phyloP scores from a whole-genome alignment of 306 rosid genomes.

The Glycine latifolia region DNA sequence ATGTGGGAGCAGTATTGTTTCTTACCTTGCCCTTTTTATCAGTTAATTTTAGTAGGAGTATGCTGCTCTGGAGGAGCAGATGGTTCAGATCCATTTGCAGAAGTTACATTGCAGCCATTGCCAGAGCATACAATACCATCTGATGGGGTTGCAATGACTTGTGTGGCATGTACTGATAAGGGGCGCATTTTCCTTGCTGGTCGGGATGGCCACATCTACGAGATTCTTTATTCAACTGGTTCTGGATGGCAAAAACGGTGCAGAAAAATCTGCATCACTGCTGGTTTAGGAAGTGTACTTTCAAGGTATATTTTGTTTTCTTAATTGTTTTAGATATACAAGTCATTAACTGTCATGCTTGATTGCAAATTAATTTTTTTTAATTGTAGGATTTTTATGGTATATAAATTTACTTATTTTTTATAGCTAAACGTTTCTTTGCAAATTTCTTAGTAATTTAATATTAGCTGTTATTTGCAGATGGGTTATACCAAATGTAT shows the following conservation, averaged over 20 bases:
- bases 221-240: constrained; percentile 83
- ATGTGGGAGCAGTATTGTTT: constrained; percentile 35
- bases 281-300: constrained; percentile 92
- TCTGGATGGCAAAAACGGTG: constrained; percentile 97
- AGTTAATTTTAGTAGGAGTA: constrained; percentile 92
- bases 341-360: constrained; percentile 28
- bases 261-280: constrained; percentile 86
- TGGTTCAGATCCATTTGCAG: constrained; percentile 88
- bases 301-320: constrained; percentile 69
- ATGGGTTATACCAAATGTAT: constrained; percentile 96
- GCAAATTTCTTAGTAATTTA: constrained; percentile 37
- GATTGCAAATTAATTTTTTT: constrained; percentile 32
- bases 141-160: constrained; percentile 96
- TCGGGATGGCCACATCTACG: constrained; percentile 96
- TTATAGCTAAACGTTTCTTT: constrained; percentile 36
- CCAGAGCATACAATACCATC: constrained; percentile 89
- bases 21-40: constrained; percentile 57
- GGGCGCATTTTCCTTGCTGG: constrained; percentile 97
- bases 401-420: constrained; percentile 7
- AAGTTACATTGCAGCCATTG: constrained; percentile 91
- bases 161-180: constrained; percentile 83
- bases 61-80: constrained; percentile 91
- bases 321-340: constrained; percentile 22
- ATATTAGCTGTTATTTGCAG: constrained; percentile 62
- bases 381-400: constrained; percentile 14